Conservation (phyloP, 805 yeast species). For the Ogataea zsoltii region DNA sequence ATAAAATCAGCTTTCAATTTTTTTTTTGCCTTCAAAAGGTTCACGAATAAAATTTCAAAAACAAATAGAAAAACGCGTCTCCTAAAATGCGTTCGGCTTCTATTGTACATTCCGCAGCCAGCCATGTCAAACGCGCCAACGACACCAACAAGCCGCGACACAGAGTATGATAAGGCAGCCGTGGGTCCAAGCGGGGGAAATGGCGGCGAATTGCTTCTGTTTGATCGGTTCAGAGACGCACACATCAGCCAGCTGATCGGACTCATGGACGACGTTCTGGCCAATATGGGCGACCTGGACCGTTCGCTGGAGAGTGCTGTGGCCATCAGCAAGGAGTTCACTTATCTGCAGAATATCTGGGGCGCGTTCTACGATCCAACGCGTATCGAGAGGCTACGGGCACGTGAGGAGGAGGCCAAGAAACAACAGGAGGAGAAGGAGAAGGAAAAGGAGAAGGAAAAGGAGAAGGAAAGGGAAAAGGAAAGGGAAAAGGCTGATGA, state of each 20-base stretch:
- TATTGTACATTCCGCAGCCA: background rate
- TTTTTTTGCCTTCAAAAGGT: too few species aligned
- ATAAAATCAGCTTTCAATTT: too few species aligned
- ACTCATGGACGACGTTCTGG: conserved; percentile 23
- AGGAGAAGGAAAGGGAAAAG: background rate
- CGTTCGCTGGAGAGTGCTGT: conserved; percentile 23
- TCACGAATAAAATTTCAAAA: too few species aligned
- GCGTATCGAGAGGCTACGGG: conserved; percentile 14
- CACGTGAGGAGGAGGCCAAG: conserved; percentile 8
- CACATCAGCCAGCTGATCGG: conserved; percentile 19
- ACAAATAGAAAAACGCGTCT: too few species aligned
- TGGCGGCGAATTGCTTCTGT: conserved; percentile 14
- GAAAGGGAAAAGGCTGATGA: background rate
- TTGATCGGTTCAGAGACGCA: conserved; percentile 21
- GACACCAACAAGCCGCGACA: conserved; percentile 12
- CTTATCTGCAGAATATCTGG: conserved; percentile 22
- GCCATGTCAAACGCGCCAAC: conserved; percentile 9
- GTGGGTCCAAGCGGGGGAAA: conserved; percentile 2
- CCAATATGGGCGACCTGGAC: conserved; percentile 21
- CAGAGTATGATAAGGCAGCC: background rate
- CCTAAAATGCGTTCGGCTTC: too few species aligned
- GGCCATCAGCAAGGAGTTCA: conserved; percentile 23
- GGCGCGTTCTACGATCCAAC: conserved; percentile 25
- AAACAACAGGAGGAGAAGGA: conserved; percentile 8
- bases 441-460: background rate